Conservation (phyloP, 2,329 filamentous ascomycete species). For the Nothophaeocryptopus gaeumannii region DNA sequence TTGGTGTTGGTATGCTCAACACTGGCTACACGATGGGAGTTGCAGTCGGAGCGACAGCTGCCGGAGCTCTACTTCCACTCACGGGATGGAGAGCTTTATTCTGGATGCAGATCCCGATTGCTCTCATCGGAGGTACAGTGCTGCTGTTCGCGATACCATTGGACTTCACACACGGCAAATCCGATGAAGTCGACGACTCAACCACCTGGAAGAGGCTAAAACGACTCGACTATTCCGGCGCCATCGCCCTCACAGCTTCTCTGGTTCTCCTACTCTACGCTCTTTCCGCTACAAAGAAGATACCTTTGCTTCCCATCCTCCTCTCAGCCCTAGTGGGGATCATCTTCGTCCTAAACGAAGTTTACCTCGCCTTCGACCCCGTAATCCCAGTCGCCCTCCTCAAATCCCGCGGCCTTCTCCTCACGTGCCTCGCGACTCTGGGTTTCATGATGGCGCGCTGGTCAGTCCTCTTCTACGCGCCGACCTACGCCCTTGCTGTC, state of each 20-base stretch:
- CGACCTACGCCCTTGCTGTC: constrained; percentile 75
- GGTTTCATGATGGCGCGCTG: constrained; percentile 79
- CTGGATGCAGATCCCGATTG: constrained; percentile 66
- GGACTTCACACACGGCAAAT: constrained; percentile 34
- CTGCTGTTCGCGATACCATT: constrained; percentile 65
- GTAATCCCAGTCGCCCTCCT: constrained; percentile 72
- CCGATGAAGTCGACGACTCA: constrained; percentile 13
- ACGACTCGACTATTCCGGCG: constrained; percentile 72
- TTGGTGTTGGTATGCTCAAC: constrained; percentile 73
- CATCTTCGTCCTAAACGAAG: constrained; percentile 60
- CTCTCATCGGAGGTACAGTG: constrained; percentile 58
- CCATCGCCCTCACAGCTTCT: constrained; percentile 59
- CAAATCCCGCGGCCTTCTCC: constrained; percentile 64
- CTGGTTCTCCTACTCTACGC: constrained; percentile 72
- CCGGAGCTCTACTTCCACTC: constrained; percentile 60
- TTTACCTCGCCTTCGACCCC: constrained; percentile 62
- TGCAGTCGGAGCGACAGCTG: constrained; percentile 67
- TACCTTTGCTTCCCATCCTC: constrained; percentile 59
- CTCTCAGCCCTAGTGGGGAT: constrained; percentile 60
- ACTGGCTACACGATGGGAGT: constrained; percentile 69
- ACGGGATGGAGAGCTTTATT: constrained; percentile 76
- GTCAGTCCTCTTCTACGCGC: constrained; percentile 76
- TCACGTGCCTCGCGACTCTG: constrained; percentile 72
- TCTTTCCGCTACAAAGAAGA: constrained; percentile 60
- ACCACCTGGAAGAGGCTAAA: constrained; percentile 52